Conservation (phyloP, 2,329 filamentous ascomycete species). For the Phoma herbarum region DNA sequence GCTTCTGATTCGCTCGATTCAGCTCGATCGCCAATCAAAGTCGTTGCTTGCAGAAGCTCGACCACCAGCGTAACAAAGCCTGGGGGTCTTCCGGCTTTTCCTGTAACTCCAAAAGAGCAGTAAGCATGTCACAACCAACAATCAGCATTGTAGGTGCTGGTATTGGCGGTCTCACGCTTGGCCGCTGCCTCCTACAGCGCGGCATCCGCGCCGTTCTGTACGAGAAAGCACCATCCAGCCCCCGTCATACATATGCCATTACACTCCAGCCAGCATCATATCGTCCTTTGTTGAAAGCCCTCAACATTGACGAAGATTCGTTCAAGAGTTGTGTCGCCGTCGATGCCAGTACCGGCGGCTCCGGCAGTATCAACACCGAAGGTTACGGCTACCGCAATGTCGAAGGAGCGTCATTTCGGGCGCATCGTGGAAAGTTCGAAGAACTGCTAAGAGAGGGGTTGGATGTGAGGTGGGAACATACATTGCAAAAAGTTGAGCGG, state of each 20-base stretch:
- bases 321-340: constrained; percentile 48
- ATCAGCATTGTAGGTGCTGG: constrained; percentile 56
- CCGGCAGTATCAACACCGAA: constrained; percentile 24
- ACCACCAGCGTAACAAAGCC: neutral
- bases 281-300: constrained; percentile 41
- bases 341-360: constrained; percentile 37
- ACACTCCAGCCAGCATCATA: constrained; percentile 49
- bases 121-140: constrained; percentile 41
- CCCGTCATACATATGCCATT: constrained; percentile 52
- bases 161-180: constrained; percentile 55
- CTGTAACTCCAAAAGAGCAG: neutral
- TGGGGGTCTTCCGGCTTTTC: neutral
- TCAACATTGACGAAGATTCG: constrained; percentile 42
- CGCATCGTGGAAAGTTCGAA: constrained; percentile 50
- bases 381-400: constrained; percentile 19
- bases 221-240: constrained; percentile 40
- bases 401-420: constrained; percentile 40
- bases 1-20: constrained; percentile 19
- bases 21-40: constrained; percentile 9
- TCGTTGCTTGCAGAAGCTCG: neutral
- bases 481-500: constrained; percentile 24
- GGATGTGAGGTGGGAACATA: constrained; percentile 47
- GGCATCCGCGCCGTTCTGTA: constrained; percentile 46
- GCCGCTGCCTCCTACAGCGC: constrained; percentile 44
- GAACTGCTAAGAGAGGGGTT: constrained; percentile 47